Base-by-base conservation (phyloP, 2,329 filamentous ascomycete genomes). In the Exophiala sideris region DNA sequence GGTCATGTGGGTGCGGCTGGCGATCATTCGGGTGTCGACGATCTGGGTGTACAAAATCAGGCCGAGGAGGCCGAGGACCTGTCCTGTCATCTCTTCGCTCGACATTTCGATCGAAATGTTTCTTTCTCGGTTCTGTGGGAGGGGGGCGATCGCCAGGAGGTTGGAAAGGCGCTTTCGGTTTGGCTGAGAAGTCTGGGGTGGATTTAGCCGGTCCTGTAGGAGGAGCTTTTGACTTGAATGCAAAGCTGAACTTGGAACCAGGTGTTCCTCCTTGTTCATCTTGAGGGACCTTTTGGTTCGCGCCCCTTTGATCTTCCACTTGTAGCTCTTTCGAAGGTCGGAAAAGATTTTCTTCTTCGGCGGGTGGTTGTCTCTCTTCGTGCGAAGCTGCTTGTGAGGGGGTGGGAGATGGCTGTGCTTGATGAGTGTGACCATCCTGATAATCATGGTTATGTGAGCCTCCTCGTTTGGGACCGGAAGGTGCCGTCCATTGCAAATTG, bases 171-270 rank as follows among this genome's bases (percentile, higher is more conserved):
- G 76, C 67, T 70, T 72, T 51, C 67, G 54, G 50, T 62, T 70
- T 74, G 63, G 69, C 72, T 11, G 74, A 72, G 48, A 81, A 62
- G 55, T 79, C 79, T 38, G 74, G 66, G 39, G 80, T 78, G 24
- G 75, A 71, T 58, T 79, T 79, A 44, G 74, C 73, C 53, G 77
- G 75, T 57, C 79, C 75, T 21, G 75, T 73, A 16, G 85, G 77
- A 2, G 79, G 77, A 18, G 84, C 82, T 67, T 87, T 92, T 52
- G 85, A 81, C 68, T 96, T 96, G 71, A 97, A 90, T 1, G 91
- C 90, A 69, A 97, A 97, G 68, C 90, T 95, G 66, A 96, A 95
- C 71, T 92, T 94, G 41, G 84, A 83, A 2, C 75, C 74, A 54
- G 76, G 74, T 66, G 76, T 69, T 56, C 71, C 66, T 56, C 80